Conservation (phyloP, 2,329 filamentous ascomycete species). For the Paraphoma sp. region DNA sequence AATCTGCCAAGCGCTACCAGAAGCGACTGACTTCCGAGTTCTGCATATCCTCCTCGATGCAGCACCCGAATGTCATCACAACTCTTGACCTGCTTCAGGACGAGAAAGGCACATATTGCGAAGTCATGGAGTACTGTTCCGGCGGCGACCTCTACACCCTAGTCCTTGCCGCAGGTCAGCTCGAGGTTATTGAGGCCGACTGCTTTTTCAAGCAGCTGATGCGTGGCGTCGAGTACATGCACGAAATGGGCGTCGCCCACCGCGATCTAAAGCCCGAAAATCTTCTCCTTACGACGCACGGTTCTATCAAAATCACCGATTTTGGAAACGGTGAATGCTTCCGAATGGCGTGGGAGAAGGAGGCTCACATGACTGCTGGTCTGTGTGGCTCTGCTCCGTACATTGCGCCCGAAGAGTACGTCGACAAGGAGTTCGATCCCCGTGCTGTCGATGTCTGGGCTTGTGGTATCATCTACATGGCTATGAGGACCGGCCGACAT, state of each 20-base stretch:
- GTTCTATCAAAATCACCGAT: conserved; percentile 95
- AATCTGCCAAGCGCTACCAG: conserved; percentile 96
- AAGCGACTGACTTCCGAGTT: conserved; percentile 97
- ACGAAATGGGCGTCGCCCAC: conserved; percentile 98
- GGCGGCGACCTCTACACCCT: conserved; percentile 95
- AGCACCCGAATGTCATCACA: conserved; percentile 97
- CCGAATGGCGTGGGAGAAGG: conserved; percentile 98
- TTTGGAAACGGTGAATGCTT: conserved; percentile 99
- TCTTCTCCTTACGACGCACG: conserved; percentile 88
- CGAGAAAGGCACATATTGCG: conserved; percentile 95
- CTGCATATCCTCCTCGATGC: conserved; percentile 95
- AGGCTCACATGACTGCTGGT: conserved; percentile 97
- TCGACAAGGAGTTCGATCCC: conserved; percentile 94
- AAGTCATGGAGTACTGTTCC: conserved; percentile 99
- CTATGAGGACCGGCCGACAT: conserved; percentile 95
- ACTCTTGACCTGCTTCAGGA: conserved; percentile 95
- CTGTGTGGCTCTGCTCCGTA: conserved; percentile 97
- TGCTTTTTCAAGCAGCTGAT: conserved; percentile 99
- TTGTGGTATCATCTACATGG: conserved; percentile 99
- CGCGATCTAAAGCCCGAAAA: conserved; percentile 98
- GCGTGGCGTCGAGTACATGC: conserved; percentile 98
- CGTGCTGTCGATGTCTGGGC: conserved; percentile 99
- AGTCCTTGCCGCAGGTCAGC: conserved; percentile 86
- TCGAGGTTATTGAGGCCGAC: conserved; percentile 91
- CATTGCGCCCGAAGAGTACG: conserved; percentile 96